These are phyloP conservation scores for Vigna nakashimae DNA, from an alignment of 306 rosid genomes.

Conservation along the genomic window DNA sequence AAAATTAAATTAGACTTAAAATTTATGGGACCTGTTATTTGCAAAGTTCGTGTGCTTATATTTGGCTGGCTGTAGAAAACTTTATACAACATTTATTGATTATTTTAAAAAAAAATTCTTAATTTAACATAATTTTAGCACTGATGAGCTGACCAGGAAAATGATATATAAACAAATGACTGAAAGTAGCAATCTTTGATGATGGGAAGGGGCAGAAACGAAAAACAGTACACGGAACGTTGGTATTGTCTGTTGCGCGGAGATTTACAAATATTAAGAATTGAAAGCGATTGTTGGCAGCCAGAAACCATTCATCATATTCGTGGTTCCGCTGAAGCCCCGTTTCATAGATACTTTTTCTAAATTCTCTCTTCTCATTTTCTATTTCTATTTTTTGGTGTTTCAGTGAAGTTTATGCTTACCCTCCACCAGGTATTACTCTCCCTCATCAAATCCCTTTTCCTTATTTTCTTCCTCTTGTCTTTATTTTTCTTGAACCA, in stretches of 20 bases:
- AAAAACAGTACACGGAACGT: constrained; percentile 7
- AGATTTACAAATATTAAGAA: constrained; percentile 1
- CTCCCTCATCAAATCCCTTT: neutral
- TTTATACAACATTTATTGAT: no score
- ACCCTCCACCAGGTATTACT: constrained; percentile 39
- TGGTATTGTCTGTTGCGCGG: constrained; percentile 6
- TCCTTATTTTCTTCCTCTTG: neutral
- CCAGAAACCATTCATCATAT: constrained; percentile 51
- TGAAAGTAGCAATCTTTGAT: neutral
- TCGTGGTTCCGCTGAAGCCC: constrained; percentile 49
- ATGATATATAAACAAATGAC: neutral
- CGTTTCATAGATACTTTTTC: constrained; percentile 7
- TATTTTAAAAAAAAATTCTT: no score
- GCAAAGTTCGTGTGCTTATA: no score
- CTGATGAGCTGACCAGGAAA: neutral
- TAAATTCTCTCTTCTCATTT: neutral
- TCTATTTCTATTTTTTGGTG: neutral
- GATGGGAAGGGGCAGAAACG: constrained; percentile 3
- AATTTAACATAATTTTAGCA: neutral
- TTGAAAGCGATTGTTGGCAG: constrained; percentile 48
- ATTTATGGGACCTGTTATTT: no score
- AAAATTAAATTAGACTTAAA: no score
- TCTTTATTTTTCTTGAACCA: constrained; percentile 1
- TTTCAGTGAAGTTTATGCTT: constrained; percentile 6
- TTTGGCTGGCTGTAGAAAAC: no score